Evolutionary conservation across 495 filamentous ascomycete species (phyloP).

Genomic region (Penicillium silybi): DNA sequence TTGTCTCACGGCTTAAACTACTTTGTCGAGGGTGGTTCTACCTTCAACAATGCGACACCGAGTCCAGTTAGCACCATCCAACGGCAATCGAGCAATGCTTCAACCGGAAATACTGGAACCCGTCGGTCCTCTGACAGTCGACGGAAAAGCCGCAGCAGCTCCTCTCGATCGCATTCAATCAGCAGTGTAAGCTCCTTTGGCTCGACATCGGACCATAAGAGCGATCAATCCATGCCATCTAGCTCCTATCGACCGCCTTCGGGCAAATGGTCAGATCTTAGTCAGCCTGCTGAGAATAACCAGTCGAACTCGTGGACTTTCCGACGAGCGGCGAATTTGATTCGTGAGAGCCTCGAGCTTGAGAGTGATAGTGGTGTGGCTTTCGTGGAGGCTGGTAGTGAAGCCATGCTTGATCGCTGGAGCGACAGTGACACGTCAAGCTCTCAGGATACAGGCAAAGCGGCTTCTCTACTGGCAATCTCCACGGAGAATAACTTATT

Average conservation of each 20-base stretch:
- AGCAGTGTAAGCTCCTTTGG: constrained; percentile 22
- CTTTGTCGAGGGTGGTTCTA: constrained; percentile 53
- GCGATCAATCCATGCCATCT: constrained; percentile 20
- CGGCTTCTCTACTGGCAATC: constrained; percentile 30
- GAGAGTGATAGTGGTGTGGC: constrained; percentile 46
- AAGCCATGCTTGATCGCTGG: constrained; percentile 16
- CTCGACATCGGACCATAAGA: constrained; percentile 21
- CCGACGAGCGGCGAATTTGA: constrained; percentile 50
- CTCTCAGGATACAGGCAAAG: constrained; percentile 17
- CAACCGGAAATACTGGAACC: too few species aligned
- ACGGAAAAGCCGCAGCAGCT: too few species aligned
- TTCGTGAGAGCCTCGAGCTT: constrained; percentile 53
- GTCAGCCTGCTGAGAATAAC: too few species aligned
- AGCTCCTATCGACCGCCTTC: background rate
- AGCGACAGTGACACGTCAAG: constrained; percentile 24
- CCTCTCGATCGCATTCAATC: constrained; percentile 23
- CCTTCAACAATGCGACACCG: constrained; percentile 22
- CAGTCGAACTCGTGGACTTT: constrained; percentile 39
- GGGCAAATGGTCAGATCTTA: too few species aligned
- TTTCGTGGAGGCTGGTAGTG: constrained; percentile 41
- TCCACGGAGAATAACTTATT: constrained; percentile 28
- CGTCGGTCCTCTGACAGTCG: too few species aligned
- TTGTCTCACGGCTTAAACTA: constrained; percentile 56
- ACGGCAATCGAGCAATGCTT: too few species aligned
- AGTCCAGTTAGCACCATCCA: constrained; percentile 1